Evolutionary conservation across 345 rosid genomes (phyloP).

Genomic region (Eucalyptus pumila): DNA sequence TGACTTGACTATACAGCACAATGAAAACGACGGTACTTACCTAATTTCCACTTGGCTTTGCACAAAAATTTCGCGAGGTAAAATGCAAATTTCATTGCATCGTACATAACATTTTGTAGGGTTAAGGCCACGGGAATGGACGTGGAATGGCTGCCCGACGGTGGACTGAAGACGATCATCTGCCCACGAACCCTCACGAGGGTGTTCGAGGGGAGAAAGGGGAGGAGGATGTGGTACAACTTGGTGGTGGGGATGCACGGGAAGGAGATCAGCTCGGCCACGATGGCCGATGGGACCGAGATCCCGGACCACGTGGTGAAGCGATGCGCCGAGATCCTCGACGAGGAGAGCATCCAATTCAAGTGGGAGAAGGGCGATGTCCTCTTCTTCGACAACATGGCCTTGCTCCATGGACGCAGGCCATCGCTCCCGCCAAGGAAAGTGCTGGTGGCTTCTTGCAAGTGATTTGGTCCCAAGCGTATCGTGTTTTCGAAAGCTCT

Average conservation of each 20-base stretch:
- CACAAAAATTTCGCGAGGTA: background rate
- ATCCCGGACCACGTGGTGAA: conserved; percentile 29
- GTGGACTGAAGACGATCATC: conserved; percentile 22
- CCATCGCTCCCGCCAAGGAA: conserved; percentile 45
- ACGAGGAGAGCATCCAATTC: conserved; percentile 68
- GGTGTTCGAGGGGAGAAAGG: conserved; percentile 58
- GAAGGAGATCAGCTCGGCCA: conserved; percentile 45
- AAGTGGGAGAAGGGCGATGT: conserved; percentile 66
- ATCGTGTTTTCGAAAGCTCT: background rate
- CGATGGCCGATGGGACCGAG: conserved; percentile 48
- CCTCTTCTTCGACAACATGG: conserved; percentile 47
- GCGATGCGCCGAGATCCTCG: conserved; percentile 49
- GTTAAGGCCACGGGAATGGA: conserved; percentile 44
- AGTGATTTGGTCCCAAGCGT: background rate
- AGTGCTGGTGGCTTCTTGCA: conserved; percentile 52
- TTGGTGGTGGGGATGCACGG: conserved; percentile 53
- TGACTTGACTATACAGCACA: background rate
- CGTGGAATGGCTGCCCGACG: conserved; percentile 42
- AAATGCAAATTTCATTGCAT: background rate
- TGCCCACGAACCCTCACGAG: conserved; percentile 28
- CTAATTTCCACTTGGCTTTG: background rate
- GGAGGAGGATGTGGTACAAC: conserved; percentile 70
- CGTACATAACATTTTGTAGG: background rate
- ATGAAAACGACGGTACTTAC: background rate
- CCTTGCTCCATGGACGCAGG: conserved; percentile 62